Evolutionary conservation across 306 rosid genomes (phyloP).

Genomic region (Lablab purpureus): DNA sequence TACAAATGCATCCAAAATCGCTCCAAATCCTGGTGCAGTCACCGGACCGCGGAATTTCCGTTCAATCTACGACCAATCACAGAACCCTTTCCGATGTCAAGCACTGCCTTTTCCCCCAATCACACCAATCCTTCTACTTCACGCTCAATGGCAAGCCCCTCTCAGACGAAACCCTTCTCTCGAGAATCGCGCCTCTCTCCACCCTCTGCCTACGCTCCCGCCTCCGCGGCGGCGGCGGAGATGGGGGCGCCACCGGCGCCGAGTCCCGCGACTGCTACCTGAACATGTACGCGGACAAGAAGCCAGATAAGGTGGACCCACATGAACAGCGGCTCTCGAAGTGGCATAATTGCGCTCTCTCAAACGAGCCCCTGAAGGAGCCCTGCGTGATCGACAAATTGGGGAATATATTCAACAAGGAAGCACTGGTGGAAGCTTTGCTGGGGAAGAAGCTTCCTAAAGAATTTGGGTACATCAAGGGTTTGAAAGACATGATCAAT

Average conservation of each 20-base stretch:
- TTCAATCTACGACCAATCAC: slow-evolving; percentile 52
- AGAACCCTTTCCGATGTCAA: slow-evolving; percentile 68
- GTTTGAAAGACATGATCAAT: slow-evolving; percentile 85
- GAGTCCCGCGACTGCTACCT: slow-evolving; percentile 98
- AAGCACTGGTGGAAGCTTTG: slow-evolving; percentile 77
- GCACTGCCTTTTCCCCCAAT: slow-evolving; percentile 58
- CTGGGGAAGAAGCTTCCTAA: slow-evolving; percentile 89
- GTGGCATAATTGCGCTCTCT: slow-evolving; percentile 82
- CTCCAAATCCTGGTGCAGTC: slow-evolving; percentile 71
- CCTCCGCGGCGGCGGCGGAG: slow-evolving; percentile 84
- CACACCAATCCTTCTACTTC: slow-evolving; percentile 63
- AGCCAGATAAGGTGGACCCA: slow-evolving; percentile 91
- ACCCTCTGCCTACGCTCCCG: slow-evolving; percentile 69
- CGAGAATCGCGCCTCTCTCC: slow-evolving; percentile 62
- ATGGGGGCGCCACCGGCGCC: slow-evolving; percentile 95
- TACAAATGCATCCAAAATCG: slow-evolving; percentile 52
- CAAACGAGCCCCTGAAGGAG: slow-evolving; percentile 83
- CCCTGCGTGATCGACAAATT: slow-evolving; percentile 90
- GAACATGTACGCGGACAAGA: slow-evolving; percentile 88
- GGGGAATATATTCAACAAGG: slow-evolving; percentile 89
- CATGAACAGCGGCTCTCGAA: slow-evolving; percentile 89
- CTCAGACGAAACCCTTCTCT: slow-evolving; percentile 53
- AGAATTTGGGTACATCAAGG: slow-evolving; percentile 84
- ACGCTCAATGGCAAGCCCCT: slow-evolving; percentile 75
- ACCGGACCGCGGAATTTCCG: slow-evolving; percentile 58